A percentile compares a stretch with the other conserved stretches of the same genome.
Evolutionary conservation across 495 filamentous ascomycete genomes (phyloP).

Genomic region (Daldinia decipiens): DNA sequence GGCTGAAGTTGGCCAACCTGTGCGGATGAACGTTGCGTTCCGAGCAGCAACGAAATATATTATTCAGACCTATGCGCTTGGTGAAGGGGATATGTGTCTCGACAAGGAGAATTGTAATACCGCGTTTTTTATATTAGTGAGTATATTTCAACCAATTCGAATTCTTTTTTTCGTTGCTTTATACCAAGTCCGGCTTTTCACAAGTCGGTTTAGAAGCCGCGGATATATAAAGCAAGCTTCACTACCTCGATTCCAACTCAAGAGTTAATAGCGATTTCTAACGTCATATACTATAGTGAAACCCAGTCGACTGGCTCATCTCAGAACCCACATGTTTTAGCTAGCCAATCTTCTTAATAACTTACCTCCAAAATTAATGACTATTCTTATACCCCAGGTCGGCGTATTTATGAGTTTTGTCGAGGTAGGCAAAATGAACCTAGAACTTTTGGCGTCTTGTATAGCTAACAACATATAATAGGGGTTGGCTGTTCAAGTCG

Average conservation of each 20-base stretch:
- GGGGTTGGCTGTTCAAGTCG: constrained; percentile 22
- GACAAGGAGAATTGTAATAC: constrained; percentile 32
- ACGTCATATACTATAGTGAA: constrained; percentile 6
- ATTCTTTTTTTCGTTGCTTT: neutral
- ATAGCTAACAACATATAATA: constrained; percentile 6
- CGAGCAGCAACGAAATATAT: constrained; percentile 35
- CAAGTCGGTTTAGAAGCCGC: neutral
- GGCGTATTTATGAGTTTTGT: constrained; percentile 21
- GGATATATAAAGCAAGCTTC: neutral
- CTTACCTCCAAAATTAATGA: constrained; percentile 23
- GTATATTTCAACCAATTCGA: neutral
- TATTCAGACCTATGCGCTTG: constrained; percentile 34
- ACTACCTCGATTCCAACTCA: neutral
- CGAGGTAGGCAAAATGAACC: constrained; percentile 12
- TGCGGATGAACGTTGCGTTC: constrained; percentile 27
- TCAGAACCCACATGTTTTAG: constrained; percentile 28
- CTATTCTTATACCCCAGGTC: constrained; percentile 12
- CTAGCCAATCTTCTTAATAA: constrained; percentile 5
- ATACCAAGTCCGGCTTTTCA: neutral
- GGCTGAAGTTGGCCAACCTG: constrained; percentile 14
- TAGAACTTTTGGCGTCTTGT: neutral
- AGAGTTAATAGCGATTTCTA: neutral
- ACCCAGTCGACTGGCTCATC: constrained; percentile 16
- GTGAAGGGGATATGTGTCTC: constrained; percentile 34
- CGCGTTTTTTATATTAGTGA: constrained; percentile 29